phyloP scores from a whole-genome alignment of 345 rosid species.

The Euphorbia lathyris region DNA sequence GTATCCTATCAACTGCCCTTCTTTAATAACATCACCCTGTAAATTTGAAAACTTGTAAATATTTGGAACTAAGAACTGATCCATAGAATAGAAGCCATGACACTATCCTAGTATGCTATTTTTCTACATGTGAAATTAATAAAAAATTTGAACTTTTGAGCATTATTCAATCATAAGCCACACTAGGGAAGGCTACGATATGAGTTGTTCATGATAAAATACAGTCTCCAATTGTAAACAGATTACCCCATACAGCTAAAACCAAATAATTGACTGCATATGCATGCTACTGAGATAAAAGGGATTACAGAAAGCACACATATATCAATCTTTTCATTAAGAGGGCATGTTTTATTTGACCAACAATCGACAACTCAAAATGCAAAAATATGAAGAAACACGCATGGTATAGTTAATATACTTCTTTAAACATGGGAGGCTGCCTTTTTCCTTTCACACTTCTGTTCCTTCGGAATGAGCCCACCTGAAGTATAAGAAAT shows the following conservation, averaged over 20 bases:
- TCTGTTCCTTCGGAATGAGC: slow-evolving; percentile 72
- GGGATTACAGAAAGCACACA: slow-evolving; percentile 7
- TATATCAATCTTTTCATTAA: neutral
- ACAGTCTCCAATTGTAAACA: neutral
- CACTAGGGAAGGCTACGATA: neutral
- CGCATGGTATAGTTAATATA: slow-evolving; percentile 18
- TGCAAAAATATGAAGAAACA: neutral
- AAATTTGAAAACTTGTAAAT: slow-evolving; percentile 8
- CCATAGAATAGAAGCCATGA: slow-evolving; percentile 7
- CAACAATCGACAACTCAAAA: slow-evolving; percentile 1
- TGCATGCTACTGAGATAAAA: neutral
- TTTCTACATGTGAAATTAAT: slow-evolving; percentile 1
- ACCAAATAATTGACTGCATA: neutral
- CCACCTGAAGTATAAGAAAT: slow-evolving; percentile 46
- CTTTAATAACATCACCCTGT: slow-evolving; percentile 80
- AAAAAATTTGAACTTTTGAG: neutral
- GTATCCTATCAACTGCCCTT: slow-evolving; percentile 89
- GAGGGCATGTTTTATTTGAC: neutral
- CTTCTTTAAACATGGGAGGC: slow-evolving; percentile 76
- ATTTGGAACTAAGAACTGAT: neutral
- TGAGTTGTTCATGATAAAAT: neutral
- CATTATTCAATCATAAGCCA: neutral
- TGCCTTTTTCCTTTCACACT: slow-evolving; percentile 71
- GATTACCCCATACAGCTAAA: neutral
- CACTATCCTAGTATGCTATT: neutral